Evolutionary conservation across 176 grass and related monocot species (phyloP), one percentile per base, ranked within the genome.

Genomic region (Puya raimondii): DNA sequence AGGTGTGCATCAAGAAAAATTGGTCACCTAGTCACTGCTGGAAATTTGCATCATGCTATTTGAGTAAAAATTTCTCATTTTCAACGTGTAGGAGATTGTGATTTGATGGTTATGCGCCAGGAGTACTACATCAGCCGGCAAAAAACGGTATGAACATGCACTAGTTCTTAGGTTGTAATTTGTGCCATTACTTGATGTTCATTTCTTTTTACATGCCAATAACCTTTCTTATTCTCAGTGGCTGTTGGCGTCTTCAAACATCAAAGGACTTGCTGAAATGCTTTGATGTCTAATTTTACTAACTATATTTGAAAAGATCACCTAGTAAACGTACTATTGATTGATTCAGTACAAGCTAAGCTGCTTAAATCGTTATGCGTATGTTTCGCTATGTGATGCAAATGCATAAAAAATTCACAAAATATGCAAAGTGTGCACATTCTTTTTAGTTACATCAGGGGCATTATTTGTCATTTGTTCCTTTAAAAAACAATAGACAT

Each of bases 81-180:
- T 72, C 53, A 76, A 83, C 53, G 23, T 78, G 29, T 73, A 99
- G 89, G 94, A 25, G 94, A 99, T 81, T 99, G 93, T 49, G 89
- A 99, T 92, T 82, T 99, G 65, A 99, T 93, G 77, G 89, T 99
- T 77, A 99, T 99, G 94, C 94, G 89, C 49, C 89, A 99, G 72
- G 94, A 99, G 65, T 89, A 82, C 80, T 99, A 93, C 25, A 93
- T 93, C 76, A 93, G 81, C 67, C 76, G 89, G 69, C 94, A 93
- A 70, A 99, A 99, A 82, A 84, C 68, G 17, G 94, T 93, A 81
- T 61, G 56, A 10, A 22, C 56, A 61, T 22, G 17, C 56, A 61
- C 56, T 61, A 61, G 17, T 10, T 22, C 9, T 59, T 61, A 18
- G n/a, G 21, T 61, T 16, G 56, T 10, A 61, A 61, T 61, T 21